Percentiles rank a stretch among this genome's conserved stretches.
Evolutionary conservation across 768 basidiomycete genomes (phyloP).

Genomic region (Tricholoma hemisulphureum): DNA sequence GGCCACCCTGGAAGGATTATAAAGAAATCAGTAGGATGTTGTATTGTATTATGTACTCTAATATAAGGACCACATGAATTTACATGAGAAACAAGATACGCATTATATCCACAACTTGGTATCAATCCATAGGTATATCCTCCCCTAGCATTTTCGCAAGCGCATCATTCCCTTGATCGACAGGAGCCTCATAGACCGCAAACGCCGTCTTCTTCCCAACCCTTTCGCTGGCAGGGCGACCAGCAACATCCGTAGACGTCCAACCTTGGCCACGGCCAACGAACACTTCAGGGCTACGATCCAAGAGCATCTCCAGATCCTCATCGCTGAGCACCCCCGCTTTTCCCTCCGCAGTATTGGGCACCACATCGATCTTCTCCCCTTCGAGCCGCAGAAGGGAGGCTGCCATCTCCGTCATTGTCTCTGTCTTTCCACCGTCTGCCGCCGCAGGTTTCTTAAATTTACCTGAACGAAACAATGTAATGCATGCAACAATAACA

Average conservation of each 20-base stretch:
- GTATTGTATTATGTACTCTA: too few relatives aligned
- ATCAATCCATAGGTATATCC: slow-evolving; percentile 20
- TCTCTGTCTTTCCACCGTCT: slow-evolving; percentile 52
- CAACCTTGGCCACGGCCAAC: slow-evolving; percentile 69
- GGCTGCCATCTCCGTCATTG: slow-evolving; percentile 78
- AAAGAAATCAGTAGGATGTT: too few relatives aligned
- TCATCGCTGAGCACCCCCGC: slow-evolving; percentile 75
- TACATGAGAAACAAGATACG: neutral
- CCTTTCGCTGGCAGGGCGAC: neutral
- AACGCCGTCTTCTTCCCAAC: slow-evolving; percentile 55
- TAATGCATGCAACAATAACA: neutral
- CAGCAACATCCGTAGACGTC: slow-evolving; percentile 45
- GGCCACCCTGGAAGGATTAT: too few relatives aligned
- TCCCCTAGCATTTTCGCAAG: slow-evolving; percentile 69
- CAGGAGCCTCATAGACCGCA: slow-evolving; percentile 72
- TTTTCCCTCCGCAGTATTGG: slow-evolving; percentile 66
- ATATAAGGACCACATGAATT: too few relatives aligned
- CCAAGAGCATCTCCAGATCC: slow-evolving; percentile 79
- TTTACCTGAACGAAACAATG: slow-evolving; percentile 52
- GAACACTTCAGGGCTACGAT: slow-evolving; percentile 75
- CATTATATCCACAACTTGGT: neutral
- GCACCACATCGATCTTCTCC: slow-evolving; percentile 87
- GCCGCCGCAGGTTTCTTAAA: slow-evolving; percentile 73
- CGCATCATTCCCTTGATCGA: slow-evolving; percentile 62
- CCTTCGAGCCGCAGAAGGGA: slow-evolving; percentile 77